Evolutionary conservation across 768 basidiomycete genomes (phyloP), one percentile per base, ranked within the genome.

Genomic region (Gymnopilus junonius): DNA sequence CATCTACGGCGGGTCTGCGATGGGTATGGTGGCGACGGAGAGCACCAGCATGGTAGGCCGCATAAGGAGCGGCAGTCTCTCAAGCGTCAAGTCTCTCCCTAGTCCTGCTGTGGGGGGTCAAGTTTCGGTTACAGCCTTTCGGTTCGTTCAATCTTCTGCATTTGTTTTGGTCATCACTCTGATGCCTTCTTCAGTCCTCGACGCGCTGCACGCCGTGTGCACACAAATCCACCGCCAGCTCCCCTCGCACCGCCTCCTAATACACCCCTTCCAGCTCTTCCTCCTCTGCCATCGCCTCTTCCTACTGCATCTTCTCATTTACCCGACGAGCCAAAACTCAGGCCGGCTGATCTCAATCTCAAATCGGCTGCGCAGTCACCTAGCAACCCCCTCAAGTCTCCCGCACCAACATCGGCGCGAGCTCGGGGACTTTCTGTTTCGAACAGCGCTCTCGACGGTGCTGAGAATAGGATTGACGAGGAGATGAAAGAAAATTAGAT

Each of bases 11-110:
- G 51, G 43, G 7, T 43, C 37, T 8, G 32, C 50, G 63, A 70
- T 53, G 71, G 70, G 17, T 72, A 67, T 43, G 72, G 76, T 73
- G 15, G 75, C 78, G 4, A 70, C 69, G 8, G 75, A 80, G 56
- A 69, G 64, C 14, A 83, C 76, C 0, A 83, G 80, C 62, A 70
- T 87, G 11, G 75, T 85, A 25, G 80, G 83, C n/a, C 75, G 87
- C 50, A 70, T 87, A 71, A 76, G 87, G 50, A 87, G 85, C 64
- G 87, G 87, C 4, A 89, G 87, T 53, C 66, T 64, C 53, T 68
- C 67, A 73, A 80, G 79, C 58, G 66, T 79, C 74, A 54, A 35
- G 21, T 51, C 55, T 32, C 65, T 62, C 23, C 48, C 39, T 42
- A 27, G 39, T 55, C 25, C 58, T 45, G 61, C 61, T 40, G 43